Evolutionary conservation across 495 filamentous ascomycete genomes (phyloP).

Genomic region (Hyphodiscus hymeniophilus): DNA sequence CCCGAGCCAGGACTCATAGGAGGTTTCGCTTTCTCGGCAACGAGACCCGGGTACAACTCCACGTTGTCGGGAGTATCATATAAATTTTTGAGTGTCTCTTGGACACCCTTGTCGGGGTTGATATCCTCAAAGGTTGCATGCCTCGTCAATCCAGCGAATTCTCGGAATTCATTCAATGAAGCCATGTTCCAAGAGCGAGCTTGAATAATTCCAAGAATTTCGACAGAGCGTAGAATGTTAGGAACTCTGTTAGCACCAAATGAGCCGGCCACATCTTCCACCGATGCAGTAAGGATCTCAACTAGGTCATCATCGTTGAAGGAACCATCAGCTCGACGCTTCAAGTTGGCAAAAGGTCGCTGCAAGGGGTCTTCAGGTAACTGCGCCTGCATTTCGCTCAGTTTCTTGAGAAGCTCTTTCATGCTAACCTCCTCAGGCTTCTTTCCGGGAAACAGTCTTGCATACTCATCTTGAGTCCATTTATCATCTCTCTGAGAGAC

Average conservation of each 20-base stretch:
- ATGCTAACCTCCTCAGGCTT: conserved; percentile 41
- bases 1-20: conserved; percentile 71
- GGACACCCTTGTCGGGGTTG: conserved; percentile 68
- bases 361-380: conserved; percentile 55
- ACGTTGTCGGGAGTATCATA: conserved; percentile 77
- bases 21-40: conserved; percentile 72
- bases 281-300: conserved; percentile 52
- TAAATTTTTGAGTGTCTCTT: conserved; percentile 59
- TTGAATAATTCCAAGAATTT: conserved; percentile 82
- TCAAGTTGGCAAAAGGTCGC: conserved; percentile 55
- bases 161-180: conserved; percentile 80
- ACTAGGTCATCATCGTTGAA: conserved; percentile 63
- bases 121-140: conserved; percentile 80
- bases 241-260: conserved; percentile 73
- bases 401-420: conserved; percentile 48
- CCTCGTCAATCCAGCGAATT: conserved; percentile 67
- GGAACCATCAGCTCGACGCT: conserved; percentile 49
- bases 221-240: conserved; percentile 59
- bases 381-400: conserved; percentile 48
- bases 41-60: conserved; percentile 74
- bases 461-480: conserved; percentile 63
- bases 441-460: conserved; percentile 53
- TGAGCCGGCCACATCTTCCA: conserved; percentile 56
- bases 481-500: conserved; percentile 63
- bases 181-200: conserved; percentile 75